Evolutionary conservation across 2,329 filamentous ascomycete species (phyloP), one percentile per base, ranked within the genome.

Genomic region (Pseudopithomyces chartarum): DNA sequence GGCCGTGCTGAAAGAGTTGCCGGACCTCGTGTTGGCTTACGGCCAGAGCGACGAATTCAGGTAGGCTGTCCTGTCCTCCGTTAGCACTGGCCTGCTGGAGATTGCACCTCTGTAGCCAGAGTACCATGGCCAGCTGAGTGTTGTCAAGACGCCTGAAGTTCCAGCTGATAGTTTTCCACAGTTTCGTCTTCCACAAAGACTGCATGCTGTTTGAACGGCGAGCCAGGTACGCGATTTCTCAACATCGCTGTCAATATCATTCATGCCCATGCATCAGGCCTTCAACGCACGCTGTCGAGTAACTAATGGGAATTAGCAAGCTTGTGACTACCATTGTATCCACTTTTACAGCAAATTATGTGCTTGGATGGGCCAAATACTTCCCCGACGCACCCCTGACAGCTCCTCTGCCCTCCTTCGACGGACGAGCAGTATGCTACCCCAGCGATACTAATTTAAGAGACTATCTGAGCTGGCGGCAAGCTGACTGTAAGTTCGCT

Each of bases 391-490:
- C 79, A 17, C 85, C 87, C 5, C 80, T 98, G 32, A 85, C 88
- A 12, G 79, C 87, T 4, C 90, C 91, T 4, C 79, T 96, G 12
- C 95, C 95, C 0, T 94, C 90, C 6, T 99, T 99, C 71, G 95
- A 99, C 75, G 94, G 93, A 0, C 84, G 95, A 49, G 92, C 92
- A 15, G 92, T 99, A 3, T 87, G 89, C 72, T 99, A 98, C 77
- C 95, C 95, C 0, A 90, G 85, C 54, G 82, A 90, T 6, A 82
- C 85, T 66, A 96, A 97, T 73, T 77, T 99, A 63, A 84, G 93
- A 23, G 95, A 99, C 78, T 99, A 99, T 75, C 87, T 99, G 83
- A 93, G 90, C 73, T 99, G 95, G 95, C 85, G 95, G 66, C 95
- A 99, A 76, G 95, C 91, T 42, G 95, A 99, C 75, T 98, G 95